Conservation (phyloP, 352 stramenopile genomes). For the Peronospora farinosa region DNA sequence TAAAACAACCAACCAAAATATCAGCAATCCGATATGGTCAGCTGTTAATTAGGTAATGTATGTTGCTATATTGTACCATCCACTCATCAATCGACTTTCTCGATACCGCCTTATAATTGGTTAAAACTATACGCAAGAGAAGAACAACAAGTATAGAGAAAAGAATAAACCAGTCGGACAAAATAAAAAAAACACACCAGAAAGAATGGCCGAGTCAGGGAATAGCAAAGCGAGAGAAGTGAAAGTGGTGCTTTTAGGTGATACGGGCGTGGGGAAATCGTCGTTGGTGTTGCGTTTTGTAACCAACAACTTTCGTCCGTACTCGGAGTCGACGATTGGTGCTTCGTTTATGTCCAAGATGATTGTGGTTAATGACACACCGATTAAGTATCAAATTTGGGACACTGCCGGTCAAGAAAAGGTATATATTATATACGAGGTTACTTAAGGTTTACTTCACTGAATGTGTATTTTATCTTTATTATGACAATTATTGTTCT, state of each 20-base stretch:
- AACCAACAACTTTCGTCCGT: conserved; percentile 94
- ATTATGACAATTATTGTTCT: not conserved
- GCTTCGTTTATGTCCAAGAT: conserved; percentile 97
- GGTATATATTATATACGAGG: conserved; percentile 25
- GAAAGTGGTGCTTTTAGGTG: conserved; percentile 89
- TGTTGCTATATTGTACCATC: too few species aligned
- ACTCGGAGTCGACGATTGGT: conserved; percentile 95
- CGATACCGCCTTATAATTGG: too few species aligned
- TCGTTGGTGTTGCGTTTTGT: conserved; percentile 95
- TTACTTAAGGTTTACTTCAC: too few species aligned
- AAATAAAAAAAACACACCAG: not conserved
- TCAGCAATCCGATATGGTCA: too few species aligned
- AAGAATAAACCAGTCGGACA: conserved; percentile 8
- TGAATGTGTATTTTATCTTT: not conserved
- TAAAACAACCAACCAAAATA: too few species aligned
- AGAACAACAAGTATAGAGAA: conserved; percentile 7
- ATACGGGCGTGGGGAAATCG: conserved; percentile 94
- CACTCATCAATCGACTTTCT: too few species aligned
- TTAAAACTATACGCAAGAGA: too few species aligned
- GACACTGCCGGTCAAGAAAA: conserved; percentile 97
- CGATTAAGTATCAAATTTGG: conserved; percentile 97
- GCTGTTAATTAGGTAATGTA: too few species aligned
- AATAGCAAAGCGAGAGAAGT: conserved; percentile 79
- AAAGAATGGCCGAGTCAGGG: conserved; percentile 45
- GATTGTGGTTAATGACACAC: conserved; percentile 87